Conservation (phyloP, 768 basidiomycete species). For the Rickenella mellea region DNA sequence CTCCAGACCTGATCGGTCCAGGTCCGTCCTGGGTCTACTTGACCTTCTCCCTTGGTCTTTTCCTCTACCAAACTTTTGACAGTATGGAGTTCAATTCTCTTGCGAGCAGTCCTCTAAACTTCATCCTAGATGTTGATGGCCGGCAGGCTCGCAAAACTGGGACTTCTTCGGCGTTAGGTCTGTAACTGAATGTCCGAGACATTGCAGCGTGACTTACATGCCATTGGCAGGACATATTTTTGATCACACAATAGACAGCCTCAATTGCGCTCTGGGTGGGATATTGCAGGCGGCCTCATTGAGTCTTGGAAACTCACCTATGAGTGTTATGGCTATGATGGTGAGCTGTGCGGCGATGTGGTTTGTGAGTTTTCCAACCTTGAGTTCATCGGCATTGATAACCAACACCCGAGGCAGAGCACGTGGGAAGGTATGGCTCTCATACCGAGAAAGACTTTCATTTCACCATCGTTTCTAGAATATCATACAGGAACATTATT, state of each 20-base stretch:
- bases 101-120: neutral
- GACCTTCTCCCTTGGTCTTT: constrained; percentile 6
- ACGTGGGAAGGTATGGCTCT: constrained; percentile 10
- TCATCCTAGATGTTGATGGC: constrained; percentile 8
- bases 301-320: constrained; percentile 2
- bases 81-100: constrained; percentile 1
- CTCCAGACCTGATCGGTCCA: constrained; percentile 5
- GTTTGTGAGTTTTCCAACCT: constrained; percentile 6
- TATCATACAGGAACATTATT: constrained; percentile 9
- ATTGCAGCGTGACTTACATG: neutral
- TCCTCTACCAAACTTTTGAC: constrained; percentile 11
- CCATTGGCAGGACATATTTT: constrained; percentile 7
- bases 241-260: constrained; percentile 10
- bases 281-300: constrained; percentile 4
- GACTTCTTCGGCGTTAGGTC: constrained; percentile 9
- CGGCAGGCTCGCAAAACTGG: constrained; percentile 8
- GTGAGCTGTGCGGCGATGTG: constrained; percentile 8
- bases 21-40: constrained; percentile 8
- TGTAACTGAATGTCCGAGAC: neutral
- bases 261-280: constrained; percentile 5
- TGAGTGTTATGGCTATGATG: constrained; percentile 1
- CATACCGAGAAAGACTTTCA: neutral
- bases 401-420: neutral
- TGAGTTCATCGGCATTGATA: neutral
- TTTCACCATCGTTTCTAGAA: constrained; percentile 4